Evolutionary conservation across 2,329 filamentous ascomycete genomes (phyloP).

Genomic region (Ilyonectria destructans): DNA sequence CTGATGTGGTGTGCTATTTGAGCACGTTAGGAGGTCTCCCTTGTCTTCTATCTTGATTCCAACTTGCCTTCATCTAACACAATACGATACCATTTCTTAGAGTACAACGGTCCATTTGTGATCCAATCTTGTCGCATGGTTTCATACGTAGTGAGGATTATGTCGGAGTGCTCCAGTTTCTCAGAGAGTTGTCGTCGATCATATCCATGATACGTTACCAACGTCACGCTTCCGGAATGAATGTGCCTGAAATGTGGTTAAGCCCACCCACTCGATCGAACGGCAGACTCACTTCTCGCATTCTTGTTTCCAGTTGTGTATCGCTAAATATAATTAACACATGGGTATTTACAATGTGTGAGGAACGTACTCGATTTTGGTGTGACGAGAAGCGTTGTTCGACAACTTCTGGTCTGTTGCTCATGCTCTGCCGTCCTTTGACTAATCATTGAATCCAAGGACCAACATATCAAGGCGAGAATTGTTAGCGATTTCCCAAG

Average conservation of each 20-base stretch:
- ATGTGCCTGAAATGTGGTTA: conserved; percentile 7
- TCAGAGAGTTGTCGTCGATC: background rate
- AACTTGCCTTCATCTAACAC: conserved; percentile 59
- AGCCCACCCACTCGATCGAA: background rate
- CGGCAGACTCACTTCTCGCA: background rate
- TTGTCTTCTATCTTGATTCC: background rate
- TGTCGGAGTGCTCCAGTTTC: background rate
- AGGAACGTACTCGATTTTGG: conserved; percentile 20
- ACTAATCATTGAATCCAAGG: conserved; percentile 37
- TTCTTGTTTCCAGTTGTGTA: background rate
- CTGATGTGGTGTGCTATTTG: conserved; percentile 57
- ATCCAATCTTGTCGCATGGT: conserved; percentile 51
- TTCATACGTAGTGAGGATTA: conserved; percentile 55
- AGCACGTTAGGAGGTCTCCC: background rate
- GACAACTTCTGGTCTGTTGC: too few relatives aligned
- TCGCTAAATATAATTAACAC: background rate
- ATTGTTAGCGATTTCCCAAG: conserved; percentile 54
- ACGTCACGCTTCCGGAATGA: background rate
- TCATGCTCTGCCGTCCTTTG: conserved; percentile 10
- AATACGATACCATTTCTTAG: conserved; percentile 51
- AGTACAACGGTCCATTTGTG: conserved; percentile 8
- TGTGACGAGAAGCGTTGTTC: too few relatives aligned
- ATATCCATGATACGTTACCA: conserved; percentile 11
- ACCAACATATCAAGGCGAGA: conserved; percentile 49
- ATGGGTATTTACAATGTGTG: background rate